Evolutionary conservation across 2,329 filamentous ascomycete genomes (phyloP).

Genomic region (Nannizziopsis barbatae): DNA sequence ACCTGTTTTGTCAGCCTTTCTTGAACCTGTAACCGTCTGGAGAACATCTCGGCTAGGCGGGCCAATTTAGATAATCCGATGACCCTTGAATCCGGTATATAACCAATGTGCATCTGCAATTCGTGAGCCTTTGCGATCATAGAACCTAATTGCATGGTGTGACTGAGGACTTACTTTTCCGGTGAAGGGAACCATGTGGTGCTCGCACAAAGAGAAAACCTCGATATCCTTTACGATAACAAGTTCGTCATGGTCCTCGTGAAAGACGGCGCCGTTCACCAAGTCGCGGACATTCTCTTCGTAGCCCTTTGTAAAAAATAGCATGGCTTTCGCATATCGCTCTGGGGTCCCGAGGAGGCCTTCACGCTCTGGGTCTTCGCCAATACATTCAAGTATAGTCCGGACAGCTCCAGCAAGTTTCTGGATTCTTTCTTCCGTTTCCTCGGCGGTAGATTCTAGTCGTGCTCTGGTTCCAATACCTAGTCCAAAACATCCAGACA

Average conservation of each 20-base stretch:
- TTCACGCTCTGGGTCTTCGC: conserved; percentile 54
- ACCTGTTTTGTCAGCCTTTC: conserved; percentile 94
- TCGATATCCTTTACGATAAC: conserved; percentile 98
- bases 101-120: conserved; percentile 92
- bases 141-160: neutral
- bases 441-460: conserved; percentile 47
- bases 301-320: conserved; percentile 94
- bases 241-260: conserved; percentile 93
- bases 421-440: conserved; percentile 46
- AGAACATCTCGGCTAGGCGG: conserved; percentile 94
- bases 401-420: conserved; percentile 53
- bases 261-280: conserved; percentile 87
- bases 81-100: conserved; percentile 83
- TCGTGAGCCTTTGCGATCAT: conserved; percentile 8
- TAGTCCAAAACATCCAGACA: conserved; percentile 14
- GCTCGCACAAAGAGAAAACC: conserved; percentile 87
- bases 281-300: conserved; percentile 87
- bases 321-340: conserved; percentile 87
- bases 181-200: conserved; percentile 91
- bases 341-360: conserved; percentile 58
- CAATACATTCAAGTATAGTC: conserved; percentile 55
- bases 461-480: conserved; percentile 40
- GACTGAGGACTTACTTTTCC: conserved; percentile 58
- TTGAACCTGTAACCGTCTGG: conserved; percentile 84
- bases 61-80: conserved; percentile 93